A percentile compares a stretch with the other conserved stretches of the same genome.
These are phyloP conservation scores for Rhizopogon sp. DNA, from an alignment of 768 basidiomycete species.

Conservation along the genomic window DNA sequence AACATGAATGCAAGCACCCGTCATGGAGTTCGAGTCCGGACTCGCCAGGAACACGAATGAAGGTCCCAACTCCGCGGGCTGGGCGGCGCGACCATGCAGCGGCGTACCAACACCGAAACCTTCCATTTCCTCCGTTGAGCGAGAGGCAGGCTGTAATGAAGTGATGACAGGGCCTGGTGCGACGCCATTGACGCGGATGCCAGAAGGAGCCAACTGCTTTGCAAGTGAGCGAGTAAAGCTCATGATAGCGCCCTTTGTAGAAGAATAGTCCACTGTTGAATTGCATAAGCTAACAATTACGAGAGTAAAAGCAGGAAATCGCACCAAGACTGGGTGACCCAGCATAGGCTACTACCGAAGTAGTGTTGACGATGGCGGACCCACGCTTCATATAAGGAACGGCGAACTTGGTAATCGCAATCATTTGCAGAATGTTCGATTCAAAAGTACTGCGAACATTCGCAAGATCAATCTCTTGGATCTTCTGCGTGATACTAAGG, in stretches of 20 bases:
- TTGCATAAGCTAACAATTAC: constrained; percentile 5
- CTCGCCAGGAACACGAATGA: constrained; percentile 53
- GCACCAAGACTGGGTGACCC: constrained; percentile 25
- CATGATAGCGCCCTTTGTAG: constrained; percentile 58
- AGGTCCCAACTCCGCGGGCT: constrained; percentile 49
- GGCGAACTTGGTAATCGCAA: constrained; percentile 50
- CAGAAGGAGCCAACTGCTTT: constrained; percentile 46
- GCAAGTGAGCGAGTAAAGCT: constrained; percentile 54
- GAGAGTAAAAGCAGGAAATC: constrained; percentile 1
- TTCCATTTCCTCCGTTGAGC: constrained; percentile 52
- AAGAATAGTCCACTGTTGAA: constrained; percentile 41
- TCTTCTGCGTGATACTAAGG: constrained; percentile 35
- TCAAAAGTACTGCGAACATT: constrained; percentile 52
- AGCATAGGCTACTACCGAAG: constrained; percentile 48
- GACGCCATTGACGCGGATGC: constrained; percentile 51
- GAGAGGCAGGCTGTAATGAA: constrained; percentile 52
- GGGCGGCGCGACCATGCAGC: constrained; percentile 43
- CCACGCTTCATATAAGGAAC: constrained; percentile 58
- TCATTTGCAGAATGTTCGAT: constrained; percentile 56
- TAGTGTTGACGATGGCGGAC: constrained; percentile 55
- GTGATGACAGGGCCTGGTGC: constrained; percentile 54
- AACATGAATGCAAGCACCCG: constrained; percentile 32
- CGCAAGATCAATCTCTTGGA: constrained; percentile 45
- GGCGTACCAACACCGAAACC: constrained; percentile 44
- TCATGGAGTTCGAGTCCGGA: constrained; percentile 35